These are phyloP conservation scores for Amaranthus hypochondriacus DNA, from an alignment of 148 eudicot genomes.

Conservation along the genomic window DNA sequence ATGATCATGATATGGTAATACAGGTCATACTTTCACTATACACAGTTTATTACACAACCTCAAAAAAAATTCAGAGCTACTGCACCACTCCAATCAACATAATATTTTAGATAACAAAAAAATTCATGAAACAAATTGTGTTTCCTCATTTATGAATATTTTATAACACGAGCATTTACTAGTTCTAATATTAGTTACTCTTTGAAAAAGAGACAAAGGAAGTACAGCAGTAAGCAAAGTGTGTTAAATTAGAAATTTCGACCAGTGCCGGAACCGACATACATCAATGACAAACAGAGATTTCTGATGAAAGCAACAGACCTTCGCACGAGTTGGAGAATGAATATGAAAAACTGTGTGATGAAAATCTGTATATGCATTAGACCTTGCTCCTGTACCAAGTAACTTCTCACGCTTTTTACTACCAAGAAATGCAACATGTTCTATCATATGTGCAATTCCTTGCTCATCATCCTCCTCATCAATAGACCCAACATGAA, in stretches of 20 bases:
- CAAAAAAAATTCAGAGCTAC: too few relatives aligned
- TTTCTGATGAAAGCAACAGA: slow-evolving; percentile 26
- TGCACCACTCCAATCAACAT: not conserved
- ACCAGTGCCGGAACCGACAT: not conserved
- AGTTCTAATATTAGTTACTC: not conserved
- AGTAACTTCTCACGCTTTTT: slow-evolving; percentile 96
- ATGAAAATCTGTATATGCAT: slow-evolving; percentile 99
- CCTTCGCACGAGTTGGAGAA: slow-evolving; percentile 85
- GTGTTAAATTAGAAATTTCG: not conserved
- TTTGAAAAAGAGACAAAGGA: not conserved
- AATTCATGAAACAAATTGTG: not conserved
- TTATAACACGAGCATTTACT: not conserved
- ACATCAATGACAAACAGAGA: slow-evolving; percentile 1
- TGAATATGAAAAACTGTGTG: slow-evolving; percentile 98
- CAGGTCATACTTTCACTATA: too few relatives aligned
- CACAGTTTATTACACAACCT: too few relatives aligned
- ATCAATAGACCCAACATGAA: slow-evolving; percentile 96
- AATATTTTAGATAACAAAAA: not conserved
- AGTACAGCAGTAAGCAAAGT: not conserved
- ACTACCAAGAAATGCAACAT: slow-evolving; percentile 99
- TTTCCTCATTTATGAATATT: not conserved
- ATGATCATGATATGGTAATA: too few relatives aligned
- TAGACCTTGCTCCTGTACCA: slow-evolving; percentile 97
- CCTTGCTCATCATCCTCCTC: slow-evolving; percentile 99
- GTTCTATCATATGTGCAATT: slow-evolving; percentile 99